Evolutionary conservation across 129 eudicot genomes (phyloP).

Genomic region (Deinandra increscens): DNA sequence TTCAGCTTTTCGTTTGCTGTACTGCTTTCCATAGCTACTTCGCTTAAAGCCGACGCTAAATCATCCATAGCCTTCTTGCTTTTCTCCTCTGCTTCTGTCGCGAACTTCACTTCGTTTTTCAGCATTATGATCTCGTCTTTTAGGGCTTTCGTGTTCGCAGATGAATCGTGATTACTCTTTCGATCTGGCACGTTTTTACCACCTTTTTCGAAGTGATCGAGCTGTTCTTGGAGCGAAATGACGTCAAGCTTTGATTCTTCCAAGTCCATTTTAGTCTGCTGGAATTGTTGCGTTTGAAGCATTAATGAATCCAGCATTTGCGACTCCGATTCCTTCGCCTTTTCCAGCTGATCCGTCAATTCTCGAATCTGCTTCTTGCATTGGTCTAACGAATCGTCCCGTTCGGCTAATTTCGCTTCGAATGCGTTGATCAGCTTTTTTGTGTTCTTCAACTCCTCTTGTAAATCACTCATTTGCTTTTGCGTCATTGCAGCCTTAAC

Average conservation of each 20-base stretch:
- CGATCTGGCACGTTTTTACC: not conserved
- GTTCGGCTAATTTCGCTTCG: slow-evolving; percentile 39
- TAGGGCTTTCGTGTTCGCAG: slow-evolving; percentile 19
- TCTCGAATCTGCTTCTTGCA: slow-evolving; percentile 43
- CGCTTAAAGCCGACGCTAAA: slow-evolving; percentile 68
- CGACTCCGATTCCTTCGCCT: slow-evolving; percentile 41
- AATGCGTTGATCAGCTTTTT: slow-evolving; percentile 33
- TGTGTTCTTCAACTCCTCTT: slow-evolving; percentile 48
- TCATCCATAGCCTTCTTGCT: slow-evolving; percentile 83
- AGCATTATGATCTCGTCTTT: slow-evolving; percentile 45
- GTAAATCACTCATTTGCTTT: slow-evolving; percentile 40
- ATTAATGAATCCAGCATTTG: slow-evolving; percentile 47
- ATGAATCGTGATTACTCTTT: slow-evolving; percentile 5
- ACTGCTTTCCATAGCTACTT: slow-evolving; percentile 63
- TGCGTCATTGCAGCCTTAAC: slow-evolving; percentile 47
- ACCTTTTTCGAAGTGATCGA: slow-evolving; percentile 31
- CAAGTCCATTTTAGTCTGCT: slow-evolving; percentile 44
- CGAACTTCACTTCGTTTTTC: slow-evolving; percentile 46
- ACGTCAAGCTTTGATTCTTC: slow-evolving; percentile 59
- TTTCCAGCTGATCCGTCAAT: slow-evolving; percentile 52
- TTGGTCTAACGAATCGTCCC: slow-evolving; percentile 34
- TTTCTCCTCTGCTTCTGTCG: slow-evolving; percentile 66
- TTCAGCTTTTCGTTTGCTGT: slow-evolving; percentile 52
- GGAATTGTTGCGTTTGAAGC: slow-evolving; percentile 47
- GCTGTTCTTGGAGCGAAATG: slow-evolving; percentile 34